Conservation (phyloP, 441 rosid genomes). For the Biscutella laevigata region DNA sequence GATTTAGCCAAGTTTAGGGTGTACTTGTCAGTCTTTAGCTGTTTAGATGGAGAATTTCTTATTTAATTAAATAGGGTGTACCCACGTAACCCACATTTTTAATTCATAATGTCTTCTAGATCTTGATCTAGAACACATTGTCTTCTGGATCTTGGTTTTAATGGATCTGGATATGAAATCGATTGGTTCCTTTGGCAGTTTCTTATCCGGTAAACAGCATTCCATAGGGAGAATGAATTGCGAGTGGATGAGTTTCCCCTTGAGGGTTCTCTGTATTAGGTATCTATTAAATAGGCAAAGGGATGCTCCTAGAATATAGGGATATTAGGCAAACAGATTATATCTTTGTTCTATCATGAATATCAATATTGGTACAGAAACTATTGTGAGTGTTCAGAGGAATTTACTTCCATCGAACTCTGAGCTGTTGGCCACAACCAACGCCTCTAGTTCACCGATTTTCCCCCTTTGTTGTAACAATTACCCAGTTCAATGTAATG, state of each 20-base stretch:
- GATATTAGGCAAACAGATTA: too few species aligned
- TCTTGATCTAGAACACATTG: too few species aligned
- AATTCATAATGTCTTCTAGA: too few species aligned
- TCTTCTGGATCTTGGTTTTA: too few species aligned
- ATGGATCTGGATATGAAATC: too few species aligned
- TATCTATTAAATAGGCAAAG: constrained; percentile 85
- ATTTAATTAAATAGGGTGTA: too few species aligned
- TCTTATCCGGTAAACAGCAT: constrained; percentile 18
- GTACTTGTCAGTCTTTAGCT: not conserved
- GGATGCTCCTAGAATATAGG: too few species aligned
- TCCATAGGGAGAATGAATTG: too few species aligned
- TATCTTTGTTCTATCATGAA: constrained; percentile 69
- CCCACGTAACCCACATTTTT: too few species aligned
- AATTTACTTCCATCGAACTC: constrained; percentile 61
- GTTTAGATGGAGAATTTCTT: constrained; percentile 63
- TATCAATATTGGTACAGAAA: not conserved
- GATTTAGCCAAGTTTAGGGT: constrained; percentile 1
- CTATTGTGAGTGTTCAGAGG: constrained; percentile 5
- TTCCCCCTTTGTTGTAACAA: constrained; percentile 58
- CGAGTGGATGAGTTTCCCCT: too few species aligned
- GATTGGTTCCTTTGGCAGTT: not conserved
- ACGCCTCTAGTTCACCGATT: constrained; percentile 47
- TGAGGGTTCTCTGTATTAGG: too few species aligned
- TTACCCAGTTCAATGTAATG: constrained; percentile 61
- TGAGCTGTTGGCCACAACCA: constrained; percentile 42